Evolutionary conservation across 768 basidiomycete genomes (phyloP).

Genomic region (Boletus edulis): DNA sequence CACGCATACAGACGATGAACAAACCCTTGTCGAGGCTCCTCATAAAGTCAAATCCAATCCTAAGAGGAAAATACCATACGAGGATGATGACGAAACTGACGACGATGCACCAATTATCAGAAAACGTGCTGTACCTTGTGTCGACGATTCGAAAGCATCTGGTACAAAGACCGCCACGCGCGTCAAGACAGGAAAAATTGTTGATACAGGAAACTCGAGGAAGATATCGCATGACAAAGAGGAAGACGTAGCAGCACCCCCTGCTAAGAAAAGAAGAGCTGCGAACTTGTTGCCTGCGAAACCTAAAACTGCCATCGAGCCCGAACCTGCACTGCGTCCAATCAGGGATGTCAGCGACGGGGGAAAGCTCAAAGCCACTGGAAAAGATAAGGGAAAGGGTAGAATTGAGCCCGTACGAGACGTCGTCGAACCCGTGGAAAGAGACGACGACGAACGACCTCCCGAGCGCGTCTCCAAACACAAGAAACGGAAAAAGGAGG

Average conservation of each 20-base stretch:
- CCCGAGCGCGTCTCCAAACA: conserved; percentile 1
- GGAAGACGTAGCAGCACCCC: background rate
- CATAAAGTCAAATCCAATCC: conserved; percentile 7
- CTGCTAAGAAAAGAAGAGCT: conserved; percentile 18
- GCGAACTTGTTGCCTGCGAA: background rate
- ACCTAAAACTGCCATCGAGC: background rate
- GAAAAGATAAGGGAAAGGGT: background rate
- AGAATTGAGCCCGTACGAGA: background rate
- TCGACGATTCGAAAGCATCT: background rate
- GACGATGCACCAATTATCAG: background rate
- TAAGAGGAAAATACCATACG: background rate
- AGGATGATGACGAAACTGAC: conserved; percentile 1
- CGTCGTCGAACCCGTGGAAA: background rate
- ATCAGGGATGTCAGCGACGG: background rate
- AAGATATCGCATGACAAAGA: conserved; percentile 5
- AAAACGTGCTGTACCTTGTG: background rate
- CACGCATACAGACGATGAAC: conserved; percentile 26
- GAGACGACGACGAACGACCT: background rate
- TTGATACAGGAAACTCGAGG: background rate
- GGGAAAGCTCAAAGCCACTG: background rate
- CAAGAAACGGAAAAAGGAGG: conserved; percentile 21
- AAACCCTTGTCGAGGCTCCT: conserved; percentile 24
- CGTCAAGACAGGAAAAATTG: background rate
- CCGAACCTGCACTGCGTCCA: background rate
- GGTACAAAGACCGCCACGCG: background rate